Base-by-base conservation (phyloP, 2,329 filamentous ascomycete species). In the Coleophoma cylindrospora region DNA sequence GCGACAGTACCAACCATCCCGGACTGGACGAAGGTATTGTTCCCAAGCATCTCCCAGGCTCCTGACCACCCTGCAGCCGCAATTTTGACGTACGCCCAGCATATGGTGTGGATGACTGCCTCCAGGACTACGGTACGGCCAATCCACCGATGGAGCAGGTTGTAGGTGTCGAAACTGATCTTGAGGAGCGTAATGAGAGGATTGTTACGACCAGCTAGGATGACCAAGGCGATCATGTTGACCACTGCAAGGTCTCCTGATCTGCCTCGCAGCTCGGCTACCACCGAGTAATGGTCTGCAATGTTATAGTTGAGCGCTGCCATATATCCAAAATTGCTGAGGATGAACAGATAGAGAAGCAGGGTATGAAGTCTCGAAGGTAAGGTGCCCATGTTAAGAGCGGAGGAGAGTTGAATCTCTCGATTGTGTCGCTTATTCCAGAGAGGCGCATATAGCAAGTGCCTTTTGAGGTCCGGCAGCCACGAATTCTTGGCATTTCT, bases 101-200 rank as follows among this genome's bases (percentile, higher is more conserved):
- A 80, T 36, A 81, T 60, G 2, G 84, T 84, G 68, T 95, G 89
- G 13, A 86, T 74, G 44, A 90, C 59, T n/a, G 78, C 71, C 65
- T 92, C 84, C 2, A 84, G 50, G 21, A 89, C 80, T 38, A 87
- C 79, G 40, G 91, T 81, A 22, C 89, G 80, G 27, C 88, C 89
- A 54, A 89, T 80, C 88, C 89, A 95, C 56, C 89, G 81, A 67
- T 95, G 89, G 46, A 94, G 73, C 9, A 94, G 83, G 66, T 97
- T 97, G 77, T 95, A 97, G 1, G 91, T 95, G 68, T 97, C 94
- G 71, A 96, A 99, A 67, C 89, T 92, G 66, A 97, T 86, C 60
- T 86, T 82, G 50, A 97, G 77, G 34, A 95, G 68, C 3, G 75
- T 68, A 63, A 97, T 96, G 45, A 96, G 75, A 9, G 90, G 89